Evolutionary conservation across 2,329 filamentous ascomycete genomes (phyloP).

Genomic region (Diplocarpon mali): DNA sequence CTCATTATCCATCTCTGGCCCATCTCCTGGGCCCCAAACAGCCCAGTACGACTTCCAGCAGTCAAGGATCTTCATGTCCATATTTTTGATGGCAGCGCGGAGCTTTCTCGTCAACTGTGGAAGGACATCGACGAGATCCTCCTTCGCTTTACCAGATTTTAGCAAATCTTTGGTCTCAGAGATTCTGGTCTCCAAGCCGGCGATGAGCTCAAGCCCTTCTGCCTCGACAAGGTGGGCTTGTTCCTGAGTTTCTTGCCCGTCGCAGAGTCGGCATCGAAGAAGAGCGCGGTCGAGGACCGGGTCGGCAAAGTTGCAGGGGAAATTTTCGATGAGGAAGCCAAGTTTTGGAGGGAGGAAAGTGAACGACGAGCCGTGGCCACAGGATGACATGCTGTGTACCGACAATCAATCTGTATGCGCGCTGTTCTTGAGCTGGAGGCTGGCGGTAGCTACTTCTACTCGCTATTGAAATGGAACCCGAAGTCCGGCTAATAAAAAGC

Average conservation of each 20-base stretch:
- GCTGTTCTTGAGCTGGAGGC: too few relatives aligned
- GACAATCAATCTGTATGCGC: neutral
- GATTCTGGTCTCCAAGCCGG: constrained; percentile 15
- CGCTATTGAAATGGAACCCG: too few relatives aligned
- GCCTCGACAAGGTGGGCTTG: constrained; percentile 11
- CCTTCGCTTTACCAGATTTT: constrained; percentile 2
- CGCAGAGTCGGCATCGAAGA: constrained; percentile 17
- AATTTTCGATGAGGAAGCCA: constrained; percentile 10
- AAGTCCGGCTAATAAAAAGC: too few relatives aligned
- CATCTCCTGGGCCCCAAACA: constrained; percentile 18
- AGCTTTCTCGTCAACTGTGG: constrained; percentile 8
- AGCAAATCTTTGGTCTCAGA: constrained; percentile 9
- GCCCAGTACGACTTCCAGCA: constrained; percentile 20
- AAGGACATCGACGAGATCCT: constrained; percentile 11
- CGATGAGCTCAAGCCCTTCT: constrained; percentile 7
- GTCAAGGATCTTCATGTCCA: constrained; percentile 10
- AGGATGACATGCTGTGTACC: constrained; percentile 6
- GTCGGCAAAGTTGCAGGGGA: constrained; percentile 8
- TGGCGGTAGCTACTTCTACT: too few relatives aligned
- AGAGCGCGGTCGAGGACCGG: constrained; percentile 13
- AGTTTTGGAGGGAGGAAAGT: constrained; percentile 16
- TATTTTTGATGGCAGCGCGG: constrained; percentile 3
- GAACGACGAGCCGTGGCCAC: constrained; percentile 8
- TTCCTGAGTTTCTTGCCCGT: constrained; percentile 6
- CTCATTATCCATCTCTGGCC: neutral